Percentiles rank a stretch among this genome's conserved stretches.
Conservation (phyloP, 2,329 filamentous ascomycete genomes). For the Pseudofabraea citricarpa region DNA sequence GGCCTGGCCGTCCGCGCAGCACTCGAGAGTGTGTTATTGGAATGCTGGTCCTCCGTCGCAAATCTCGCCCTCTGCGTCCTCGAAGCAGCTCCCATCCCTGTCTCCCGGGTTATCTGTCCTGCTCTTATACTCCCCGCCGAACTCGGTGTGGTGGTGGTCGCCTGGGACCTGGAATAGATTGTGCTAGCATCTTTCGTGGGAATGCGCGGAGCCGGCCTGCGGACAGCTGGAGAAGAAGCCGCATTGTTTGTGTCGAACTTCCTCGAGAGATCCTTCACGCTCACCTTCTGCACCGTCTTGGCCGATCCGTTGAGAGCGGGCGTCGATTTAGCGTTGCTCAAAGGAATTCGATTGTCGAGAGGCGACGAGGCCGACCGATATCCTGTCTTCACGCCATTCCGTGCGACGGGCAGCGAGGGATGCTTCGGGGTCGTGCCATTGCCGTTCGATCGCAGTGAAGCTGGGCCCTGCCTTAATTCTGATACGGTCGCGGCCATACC, state of each 20-base stretch:
- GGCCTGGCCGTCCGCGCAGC: slow-evolving; percentile 55
- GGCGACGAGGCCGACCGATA: slow-evolving; percentile 53
- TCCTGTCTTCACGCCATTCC: slow-evolving; percentile 36
- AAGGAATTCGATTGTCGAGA: slow-evolving; percentile 32
- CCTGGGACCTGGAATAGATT: slow-evolving; percentile 21
- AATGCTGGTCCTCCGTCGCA: slow-evolving; percentile 45
- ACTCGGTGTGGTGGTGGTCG: slow-evolving; percentile 15
- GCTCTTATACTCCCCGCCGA: slow-evolving; percentile 12
- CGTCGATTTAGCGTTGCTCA: slow-evolving; percentile 18
- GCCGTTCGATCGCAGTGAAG: slow-evolving; percentile 43
- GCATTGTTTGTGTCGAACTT: slow-evolving; percentile 64
- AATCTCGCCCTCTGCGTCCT: slow-evolving; percentile 40
- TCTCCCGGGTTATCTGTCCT: slow-evolving; percentile 16
- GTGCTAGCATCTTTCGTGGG: slow-evolving; percentile 13
- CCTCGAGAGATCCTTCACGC: slow-evolving; percentile 75
- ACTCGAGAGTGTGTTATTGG: slow-evolving; percentile 53
- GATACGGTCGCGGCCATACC: slow-evolving; percentile 27
- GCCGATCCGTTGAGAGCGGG: slow-evolving; percentile 18
- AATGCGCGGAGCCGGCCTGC: slow-evolving; percentile 14
- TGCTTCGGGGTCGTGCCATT: slow-evolving; percentile 46
- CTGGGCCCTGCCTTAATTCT: slow-evolving; percentile 34
- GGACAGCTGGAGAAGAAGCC: slow-evolving; percentile 32
- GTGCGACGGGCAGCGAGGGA: slow-evolving; percentile 34
- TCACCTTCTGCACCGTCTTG: slow-evolving; percentile 44
- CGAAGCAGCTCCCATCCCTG: slow-evolving; percentile 10